Percentiles rank a stretch among this genome's conserved stretches.
phyloP scores from a whole-genome alignment of 176 grass and related monocot genomes.

The Puccinellia tenuiflora region DNA sequence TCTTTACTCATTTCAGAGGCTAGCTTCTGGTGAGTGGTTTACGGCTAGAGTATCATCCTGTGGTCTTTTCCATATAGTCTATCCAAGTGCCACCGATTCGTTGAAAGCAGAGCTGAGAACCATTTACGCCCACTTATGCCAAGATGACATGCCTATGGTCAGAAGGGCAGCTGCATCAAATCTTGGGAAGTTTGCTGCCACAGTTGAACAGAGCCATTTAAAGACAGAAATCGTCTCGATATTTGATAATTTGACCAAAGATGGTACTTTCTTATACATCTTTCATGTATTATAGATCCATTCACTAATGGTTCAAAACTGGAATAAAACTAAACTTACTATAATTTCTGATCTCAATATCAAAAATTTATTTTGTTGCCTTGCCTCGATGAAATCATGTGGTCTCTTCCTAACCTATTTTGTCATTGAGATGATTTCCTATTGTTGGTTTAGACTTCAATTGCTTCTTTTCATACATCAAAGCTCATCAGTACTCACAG shows the following conservation, averaged over 20 bases:
- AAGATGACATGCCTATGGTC: slow-evolving; percentile 35
- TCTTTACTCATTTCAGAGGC: slow-evolving; percentile 41
- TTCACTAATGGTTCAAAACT: neutral
- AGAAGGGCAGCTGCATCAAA: slow-evolving; percentile 81
- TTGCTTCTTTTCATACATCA: neutral
- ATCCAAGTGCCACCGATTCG: slow-evolving; percentile 62
- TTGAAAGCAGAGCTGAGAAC: slow-evolving; percentile 20
- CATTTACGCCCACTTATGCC: slow-evolving; percentile 35
- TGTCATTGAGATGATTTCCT: neutral
- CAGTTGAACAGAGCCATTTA: slow-evolving; percentile 60
- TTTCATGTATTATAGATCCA: neutral
- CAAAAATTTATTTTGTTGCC: neutral
- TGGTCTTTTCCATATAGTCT: slow-evolving; percentile 85
- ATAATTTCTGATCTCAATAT: neutral
- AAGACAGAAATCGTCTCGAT: slow-evolving; percentile 83
- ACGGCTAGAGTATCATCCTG: slow-evolving; percentile 80
- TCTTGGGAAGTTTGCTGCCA: slow-evolving; percentile 86
- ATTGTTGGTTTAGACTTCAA: slow-evolving; percentile 33
- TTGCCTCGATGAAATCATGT: neutral
- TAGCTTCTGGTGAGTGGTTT: slow-evolving; percentile 89
- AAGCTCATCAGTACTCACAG: neutral
- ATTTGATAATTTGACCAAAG: slow-evolving; percentile 85
- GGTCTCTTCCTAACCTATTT: neutral
- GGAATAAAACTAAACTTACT: neutral
- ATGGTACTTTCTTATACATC: slow-evolving; percentile 44